These are phyloP conservation scores for Trametes sanguinea DNA, from an alignment of 768 basidiomycete species.

Conservation along the genomic window DNA sequence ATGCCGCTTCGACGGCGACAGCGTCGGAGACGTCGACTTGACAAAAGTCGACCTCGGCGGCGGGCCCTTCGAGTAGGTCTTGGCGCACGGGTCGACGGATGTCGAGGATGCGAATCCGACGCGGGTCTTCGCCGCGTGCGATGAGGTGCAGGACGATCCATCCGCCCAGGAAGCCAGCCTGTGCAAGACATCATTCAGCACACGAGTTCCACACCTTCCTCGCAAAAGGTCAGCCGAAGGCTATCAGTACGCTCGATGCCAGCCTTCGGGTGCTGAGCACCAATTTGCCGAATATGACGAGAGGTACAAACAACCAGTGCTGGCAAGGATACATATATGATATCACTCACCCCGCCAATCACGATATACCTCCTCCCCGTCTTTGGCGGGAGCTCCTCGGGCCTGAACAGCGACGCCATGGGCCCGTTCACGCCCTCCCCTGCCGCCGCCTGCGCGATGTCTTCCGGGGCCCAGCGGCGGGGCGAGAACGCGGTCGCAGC, in stretches of 20 bases:
- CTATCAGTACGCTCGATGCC: no score
- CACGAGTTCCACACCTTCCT: not conserved
- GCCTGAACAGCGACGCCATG: constrained; percentile 35
- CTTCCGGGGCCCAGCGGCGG: constrained; percentile 47
- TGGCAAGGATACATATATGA: no score
- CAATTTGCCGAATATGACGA: no score
- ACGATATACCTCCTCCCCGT: constrained; percentile 78
- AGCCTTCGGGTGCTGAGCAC: no score
- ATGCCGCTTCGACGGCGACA: constrained; percentile 57
- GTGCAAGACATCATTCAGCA: not conserved
- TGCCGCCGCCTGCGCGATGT: constrained; percentile 42
- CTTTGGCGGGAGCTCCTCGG: constrained; percentile 57
- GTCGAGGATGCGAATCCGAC: constrained; percentile 66
- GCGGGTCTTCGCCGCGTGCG: constrained; percentile 69
- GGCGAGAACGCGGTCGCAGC: constrained; percentile 54
- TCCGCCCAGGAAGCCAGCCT: constrained; percentile 78
- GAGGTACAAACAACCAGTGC: no score
- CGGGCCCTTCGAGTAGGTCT: constrained; percentile 56
- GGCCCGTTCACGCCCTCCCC: constrained; percentile 36
- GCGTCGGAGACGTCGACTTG: constrained; percentile 60
- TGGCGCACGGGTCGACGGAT: constrained; percentile 59
- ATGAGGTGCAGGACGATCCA: constrained; percentile 75
- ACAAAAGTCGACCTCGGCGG: constrained; percentile 55
- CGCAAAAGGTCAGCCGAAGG: no score
- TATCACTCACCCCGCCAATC: constrained; percentile 65